These are phyloP conservation scores for Parafenestella ontariensis DNA, from an alignment of 2,329 filamentous ascomycete species.

Conservation along the genomic window DNA sequence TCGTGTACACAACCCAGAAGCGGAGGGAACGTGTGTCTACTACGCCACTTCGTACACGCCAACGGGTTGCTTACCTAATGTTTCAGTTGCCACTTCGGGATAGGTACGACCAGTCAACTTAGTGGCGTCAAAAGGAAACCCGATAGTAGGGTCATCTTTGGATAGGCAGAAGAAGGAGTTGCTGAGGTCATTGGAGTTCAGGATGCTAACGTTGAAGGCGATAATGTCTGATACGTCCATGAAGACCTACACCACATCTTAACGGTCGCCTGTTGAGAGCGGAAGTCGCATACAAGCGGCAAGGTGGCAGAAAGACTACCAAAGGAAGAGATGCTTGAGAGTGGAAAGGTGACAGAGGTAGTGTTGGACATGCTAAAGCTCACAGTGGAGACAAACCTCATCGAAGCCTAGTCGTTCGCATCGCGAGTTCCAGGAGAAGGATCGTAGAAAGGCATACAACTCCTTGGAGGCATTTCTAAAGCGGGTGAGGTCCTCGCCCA, in stretches of 20 bases:
- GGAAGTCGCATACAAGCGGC: background rate
- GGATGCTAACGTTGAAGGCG: constrained; percentile 75
- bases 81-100: constrained; percentile 46
- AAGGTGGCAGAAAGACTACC: background rate
- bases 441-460: constrained; percentile 75
- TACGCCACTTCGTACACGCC: constrained; percentile 11
- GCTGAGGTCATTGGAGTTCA: constrained; percentile 70
- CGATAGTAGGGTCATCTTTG: constrained; percentile 74
- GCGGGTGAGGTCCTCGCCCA: constrained; percentile 75
- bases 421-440: constrained; percentile 77
- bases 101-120: constrained; percentile 69
- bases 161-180: constrained; percentile 83
- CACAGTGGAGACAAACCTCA: constrained; percentile 64
- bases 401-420: constrained; percentile 89
- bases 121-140: constrained; percentile 80
- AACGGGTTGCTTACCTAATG: constrained; percentile 28
- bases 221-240: constrained; percentile 87
- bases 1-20: background rate
- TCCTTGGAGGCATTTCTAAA: constrained; percentile 88
- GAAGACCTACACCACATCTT: constrained; percentile 59
- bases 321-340: background rate
- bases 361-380: constrained; percentile 6
- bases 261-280: constrained; percentile 5
- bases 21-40: background rate
- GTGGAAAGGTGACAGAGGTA: background rate